These are phyloP conservation scores for Mortierella sp. DNA, from an alignment of 371 early-diverging fungal species.

Conservation along the genomic window DNA sequence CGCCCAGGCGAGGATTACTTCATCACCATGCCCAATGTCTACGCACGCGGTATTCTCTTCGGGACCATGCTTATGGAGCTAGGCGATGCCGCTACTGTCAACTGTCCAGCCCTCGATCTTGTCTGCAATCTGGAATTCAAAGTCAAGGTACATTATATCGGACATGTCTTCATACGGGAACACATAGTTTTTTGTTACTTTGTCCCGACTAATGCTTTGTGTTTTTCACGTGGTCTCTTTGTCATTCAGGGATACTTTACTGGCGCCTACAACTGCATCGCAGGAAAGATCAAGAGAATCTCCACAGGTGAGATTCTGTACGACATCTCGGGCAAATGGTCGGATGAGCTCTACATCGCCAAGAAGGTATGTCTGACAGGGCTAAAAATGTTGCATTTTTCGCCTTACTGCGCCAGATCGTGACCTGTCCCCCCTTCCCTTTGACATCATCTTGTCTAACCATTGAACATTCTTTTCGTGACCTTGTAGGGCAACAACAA, in stretches of 20 bases:
- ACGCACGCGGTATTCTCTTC: constrained; percentile 92
- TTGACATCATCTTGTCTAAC: neutral
- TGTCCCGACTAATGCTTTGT: too few species aligned
- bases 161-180: too few species aligned
- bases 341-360: constrained; percentile 74
- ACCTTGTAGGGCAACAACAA: constrained; percentile 30
- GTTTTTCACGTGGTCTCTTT: neutral
- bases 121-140: constrained; percentile 90
- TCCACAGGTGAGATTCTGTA: constrained; percentile 82
- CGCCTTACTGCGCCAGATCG: neutral
- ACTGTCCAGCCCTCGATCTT: constrained; percentile 80
- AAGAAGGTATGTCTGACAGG: constrained; percentile 35
- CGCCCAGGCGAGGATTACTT: constrained; percentile 79
- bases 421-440: too few species aligned
- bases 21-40: constrained; percentile 91
- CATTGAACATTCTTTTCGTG: neutral
- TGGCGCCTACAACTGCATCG: constrained; percentile 84
- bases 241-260: constrained; percentile 78
- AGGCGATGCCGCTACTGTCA: constrained; percentile 82
- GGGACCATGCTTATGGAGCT: constrained; percentile 96
- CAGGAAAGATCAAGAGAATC: constrained; percentile 84
- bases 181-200: too few species aligned
- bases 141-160: constrained; percentile 94
- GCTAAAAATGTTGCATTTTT: neutral
- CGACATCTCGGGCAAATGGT: constrained; percentile 91